phyloP scores from a whole-genome alignment of 306 rosid species.

The Macrotyloma uniflorum region DNA sequence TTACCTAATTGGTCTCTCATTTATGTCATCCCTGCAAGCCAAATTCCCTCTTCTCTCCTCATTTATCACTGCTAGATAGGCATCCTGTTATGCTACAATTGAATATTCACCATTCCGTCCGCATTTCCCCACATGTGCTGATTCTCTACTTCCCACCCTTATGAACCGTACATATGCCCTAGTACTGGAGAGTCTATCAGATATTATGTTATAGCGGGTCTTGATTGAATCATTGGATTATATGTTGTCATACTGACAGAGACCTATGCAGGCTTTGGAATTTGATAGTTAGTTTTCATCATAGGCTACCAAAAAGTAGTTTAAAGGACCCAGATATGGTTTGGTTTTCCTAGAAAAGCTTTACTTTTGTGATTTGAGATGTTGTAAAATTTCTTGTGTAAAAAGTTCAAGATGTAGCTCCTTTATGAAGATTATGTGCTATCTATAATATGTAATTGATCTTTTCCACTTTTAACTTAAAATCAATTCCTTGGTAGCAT shows the following conservation, averaged over 20 bases:
- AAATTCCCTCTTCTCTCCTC: background rate
- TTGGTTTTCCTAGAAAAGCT: background rate
- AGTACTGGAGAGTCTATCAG: background rate
- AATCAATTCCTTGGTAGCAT: background rate
- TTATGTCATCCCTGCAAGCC: background rate
- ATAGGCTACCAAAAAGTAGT: background rate
- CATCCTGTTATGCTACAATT: background rate
- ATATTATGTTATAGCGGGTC: background rate
- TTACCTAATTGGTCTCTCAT: background rate
- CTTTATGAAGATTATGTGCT: background rate
- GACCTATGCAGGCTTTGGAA: background rate
- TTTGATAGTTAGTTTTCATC: background rate
- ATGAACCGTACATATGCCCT: background rate
- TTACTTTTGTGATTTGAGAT: slow-evolving; percentile 1
- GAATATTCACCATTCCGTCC: background rate
- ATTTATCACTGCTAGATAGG: background rate
- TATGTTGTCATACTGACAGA: background rate
- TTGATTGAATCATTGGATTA: background rate
- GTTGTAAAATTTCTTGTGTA: background rate
- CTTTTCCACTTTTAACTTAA: background rate
- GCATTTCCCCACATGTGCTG: background rate
- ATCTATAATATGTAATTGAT: background rate
- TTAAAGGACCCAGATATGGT: background rate
- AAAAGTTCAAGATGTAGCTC: background rate
- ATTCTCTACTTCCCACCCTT: background rate